Conservation (phyloP, 2,329 filamentous ascomycete species). For the Monosporascus sp. region DNA sequence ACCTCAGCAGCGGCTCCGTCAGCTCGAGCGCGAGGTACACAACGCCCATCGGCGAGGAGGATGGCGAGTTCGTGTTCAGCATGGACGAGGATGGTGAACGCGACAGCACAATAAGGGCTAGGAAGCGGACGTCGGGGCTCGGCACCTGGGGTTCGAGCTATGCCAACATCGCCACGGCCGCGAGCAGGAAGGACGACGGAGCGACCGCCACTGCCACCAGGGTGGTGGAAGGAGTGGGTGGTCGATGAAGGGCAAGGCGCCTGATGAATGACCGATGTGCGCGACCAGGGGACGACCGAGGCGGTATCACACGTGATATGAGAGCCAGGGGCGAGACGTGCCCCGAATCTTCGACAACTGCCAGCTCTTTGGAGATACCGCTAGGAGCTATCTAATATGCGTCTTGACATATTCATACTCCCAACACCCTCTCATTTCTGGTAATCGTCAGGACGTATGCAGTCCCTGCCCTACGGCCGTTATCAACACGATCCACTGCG, state of each 20-base stretch:
- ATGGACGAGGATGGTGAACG: constrained; percentile 60
- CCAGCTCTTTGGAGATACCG: too few species aligned
- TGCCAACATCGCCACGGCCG: constrained; percentile 20
- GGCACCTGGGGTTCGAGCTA: constrained; percentile 28
- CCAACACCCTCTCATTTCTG: too few species aligned
- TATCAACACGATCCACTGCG: too few species aligned
- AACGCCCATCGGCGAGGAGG: constrained; percentile 61
- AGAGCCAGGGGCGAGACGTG: too few species aligned
- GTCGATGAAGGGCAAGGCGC: constrained; percentile 14
- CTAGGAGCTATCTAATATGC: too few species aligned
- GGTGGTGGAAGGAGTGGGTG: constrained; percentile 23
- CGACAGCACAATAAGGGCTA: constrained; percentile 35
- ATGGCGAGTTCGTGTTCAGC: constrained; percentile 57
- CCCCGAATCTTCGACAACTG: too few species aligned
- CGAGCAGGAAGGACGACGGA: constrained; percentile 23
- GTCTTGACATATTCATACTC: too few species aligned
- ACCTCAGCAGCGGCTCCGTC: constrained; percentile 55
- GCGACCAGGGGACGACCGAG: too few species aligned
- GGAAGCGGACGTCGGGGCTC: constrained; percentile 44
- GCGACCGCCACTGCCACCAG: constrained; percentile 19
- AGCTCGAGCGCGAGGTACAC: constrained; percentile 55
- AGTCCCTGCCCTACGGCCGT: too few species aligned
- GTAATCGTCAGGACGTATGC: too few species aligned
- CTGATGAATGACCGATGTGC: too few species aligned
- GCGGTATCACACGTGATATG: too few species aligned